phyloP scores from a whole-genome alignment of 768 basidiomycete genomes.

The Holtermannia corniformis region DNA sequence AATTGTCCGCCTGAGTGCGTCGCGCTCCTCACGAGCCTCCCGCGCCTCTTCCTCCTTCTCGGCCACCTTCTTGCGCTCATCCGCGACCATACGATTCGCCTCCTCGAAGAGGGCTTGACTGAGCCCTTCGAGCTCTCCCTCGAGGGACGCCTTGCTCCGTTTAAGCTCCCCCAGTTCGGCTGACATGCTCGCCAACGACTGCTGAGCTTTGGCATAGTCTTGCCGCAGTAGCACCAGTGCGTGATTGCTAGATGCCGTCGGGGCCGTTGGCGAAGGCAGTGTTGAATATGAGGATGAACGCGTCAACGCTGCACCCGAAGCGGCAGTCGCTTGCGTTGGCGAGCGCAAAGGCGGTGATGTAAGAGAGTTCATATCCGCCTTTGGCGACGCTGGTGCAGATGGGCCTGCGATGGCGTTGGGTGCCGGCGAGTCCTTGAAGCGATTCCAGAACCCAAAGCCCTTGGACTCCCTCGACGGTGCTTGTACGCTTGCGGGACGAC shows the following conservation, averaged over 20 bases:
- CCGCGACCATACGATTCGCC: constrained; percentile 43
- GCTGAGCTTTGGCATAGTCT: constrained; percentile 16
- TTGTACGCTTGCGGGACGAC: no score
- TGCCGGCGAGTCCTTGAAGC: not conserved
- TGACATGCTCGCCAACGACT: constrained; percentile 22
- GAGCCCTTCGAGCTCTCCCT: constrained; percentile 39
- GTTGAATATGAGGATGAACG: constrained; percentile 1
- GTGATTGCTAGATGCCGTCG: not conserved
- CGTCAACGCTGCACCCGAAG: not conserved
- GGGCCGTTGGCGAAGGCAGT: not conserved
- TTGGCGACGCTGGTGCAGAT: not conserved
- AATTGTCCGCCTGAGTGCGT: constrained; percentile 26
- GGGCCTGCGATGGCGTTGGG: not conserved
- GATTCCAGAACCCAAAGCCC: not conserved
- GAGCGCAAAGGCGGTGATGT: not conserved
- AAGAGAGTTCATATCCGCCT: not conserved
- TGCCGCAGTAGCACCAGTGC: constrained; percentile 14
- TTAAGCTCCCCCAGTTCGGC: constrained; percentile 35
- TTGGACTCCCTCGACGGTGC: no score
- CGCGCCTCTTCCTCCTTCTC: constrained; percentile 35
- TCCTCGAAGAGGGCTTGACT: constrained; percentile 41
- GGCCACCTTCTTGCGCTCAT: constrained; percentile 32
- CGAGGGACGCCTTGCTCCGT: constrained; percentile 39
- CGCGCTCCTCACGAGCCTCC: constrained; percentile 32
- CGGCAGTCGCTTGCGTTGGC: not conserved